phyloP scores from a whole-genome alignment of 163 green algal genomes.

The Picocystis sp. region DNA sequence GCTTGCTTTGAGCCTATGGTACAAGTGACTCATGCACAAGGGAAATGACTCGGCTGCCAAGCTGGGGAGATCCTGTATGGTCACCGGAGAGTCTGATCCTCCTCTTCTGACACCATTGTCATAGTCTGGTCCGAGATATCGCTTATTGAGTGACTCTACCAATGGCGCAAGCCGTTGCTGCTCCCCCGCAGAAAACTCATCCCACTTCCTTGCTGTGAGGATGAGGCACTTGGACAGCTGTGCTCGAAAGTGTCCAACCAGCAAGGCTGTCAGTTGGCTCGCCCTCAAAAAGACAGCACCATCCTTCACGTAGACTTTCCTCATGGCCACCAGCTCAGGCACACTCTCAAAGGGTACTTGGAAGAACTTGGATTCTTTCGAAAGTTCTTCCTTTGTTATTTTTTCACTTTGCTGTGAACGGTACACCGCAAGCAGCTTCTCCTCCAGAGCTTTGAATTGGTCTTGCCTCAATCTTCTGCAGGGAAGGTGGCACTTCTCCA shows the following conservation, averaged over 20 bases:
- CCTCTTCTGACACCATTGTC: conserved; percentile 18
- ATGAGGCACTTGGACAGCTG: conserved; percentile 21
- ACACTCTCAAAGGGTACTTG: conserved; percentile 65
- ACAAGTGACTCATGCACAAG: conserved; percentile 77
- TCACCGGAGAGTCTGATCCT: conserved; percentile 17
- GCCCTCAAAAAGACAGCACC: conserved; percentile 55
- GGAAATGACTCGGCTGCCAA: conserved; percentile 67
- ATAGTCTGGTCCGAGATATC: conserved; percentile 40
- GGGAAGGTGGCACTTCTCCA: conserved; percentile 27
- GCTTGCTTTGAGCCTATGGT: conserved; percentile 37
- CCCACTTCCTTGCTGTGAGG: neutral
- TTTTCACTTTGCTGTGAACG: neutral
- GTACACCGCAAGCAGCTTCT: neutral
- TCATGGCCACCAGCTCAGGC: conserved; percentile 57
- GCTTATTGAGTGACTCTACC: conserved; percentile 34
- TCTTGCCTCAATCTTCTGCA: conserved; percentile 22
- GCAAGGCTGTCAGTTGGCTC: conserved; percentile 49
- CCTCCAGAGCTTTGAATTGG: neutral
- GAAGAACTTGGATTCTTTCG: conserved; percentile 7
- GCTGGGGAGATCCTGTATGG: conserved; percentile 29
- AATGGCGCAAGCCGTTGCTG: conserved; percentile 49
- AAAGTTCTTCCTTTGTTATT: neutral
- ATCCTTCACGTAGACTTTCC: conserved; percentile 43
- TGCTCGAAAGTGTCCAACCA: conserved; percentile 46
- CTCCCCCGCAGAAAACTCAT: conserved; percentile 31